Base-by-base conservation (phyloP, 164 flowering plant genomes). In the Macadamia integrifolia region DNA sequence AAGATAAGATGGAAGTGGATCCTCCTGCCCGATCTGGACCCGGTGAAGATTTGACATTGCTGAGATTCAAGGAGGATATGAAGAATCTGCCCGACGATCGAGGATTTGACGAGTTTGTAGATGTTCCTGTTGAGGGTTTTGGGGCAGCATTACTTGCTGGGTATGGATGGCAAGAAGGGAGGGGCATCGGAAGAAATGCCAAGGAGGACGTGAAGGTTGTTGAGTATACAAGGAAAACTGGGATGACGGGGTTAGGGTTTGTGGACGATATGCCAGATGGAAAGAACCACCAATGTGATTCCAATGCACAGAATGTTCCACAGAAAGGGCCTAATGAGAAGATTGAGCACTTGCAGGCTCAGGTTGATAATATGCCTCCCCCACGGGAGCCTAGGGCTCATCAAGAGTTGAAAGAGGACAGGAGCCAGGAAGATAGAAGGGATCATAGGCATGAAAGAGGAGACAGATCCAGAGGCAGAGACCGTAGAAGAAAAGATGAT, bases 101-200 rank as follows among this genome's bases (percentile, higher is more conserved):
- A 0, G 91, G 86, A 3, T 18, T 76, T 28, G 93, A 86, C 29
- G 87, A 90, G 49, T 79, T 72, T 40, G 55, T 17, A 0, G 92
- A 86, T 8, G 69, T 82, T 11, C 95, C 97, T 0, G 90, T 93
- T 0, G 98, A 93, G 80, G 84, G 81, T 0, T 93, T 83, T 64
- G 98, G 84, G 1, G 84, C 84, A 0, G 97, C 97, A 0, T 66
- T 87, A 49, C 78, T 92, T 8, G 65, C 78, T 0, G 90, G 93
- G 15, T 90, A 88, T 66, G 98, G 98, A 1, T 92, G 98, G 98
- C 18, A 61, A 3, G 83, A 88, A 66, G 96, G 95, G 9, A 72
- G 66, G 58, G 98, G 91, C 6, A 78, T 92, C 66, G 96, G 98
- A 28, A 80, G 70, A 72, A 84, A 84, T 60, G 77, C 84, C 0